A percentile compares a stretch with the other conserved stretches of the same genome.
Evolutionary conservation across 192 early-diverging fungal genomes (phyloP).

Genomic region (Cladochytrium replicatum): DNA sequence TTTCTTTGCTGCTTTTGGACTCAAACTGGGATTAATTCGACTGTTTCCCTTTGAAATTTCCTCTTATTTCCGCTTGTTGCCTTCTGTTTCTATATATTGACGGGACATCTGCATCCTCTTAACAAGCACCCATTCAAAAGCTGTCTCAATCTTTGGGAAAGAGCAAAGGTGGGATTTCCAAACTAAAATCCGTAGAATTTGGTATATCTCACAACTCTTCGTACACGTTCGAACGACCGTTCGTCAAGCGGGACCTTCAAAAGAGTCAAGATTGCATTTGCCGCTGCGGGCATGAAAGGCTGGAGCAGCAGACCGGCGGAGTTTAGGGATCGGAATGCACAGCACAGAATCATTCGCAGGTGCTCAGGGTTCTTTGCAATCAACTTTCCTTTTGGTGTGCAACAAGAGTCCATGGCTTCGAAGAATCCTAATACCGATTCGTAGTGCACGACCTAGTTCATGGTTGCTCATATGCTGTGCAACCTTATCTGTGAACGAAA

Average conservation of each 20-base stretch:
- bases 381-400: slow-evolving; percentile 12
- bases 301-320: slow-evolving; percentile 64
- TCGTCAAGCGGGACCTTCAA: slow-evolving; percentile 46
- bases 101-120: too few relatives aligned
- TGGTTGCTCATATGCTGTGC: slow-evolving; percentile 37
- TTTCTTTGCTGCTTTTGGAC: too few relatives aligned
- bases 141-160: too few relatives aligned
- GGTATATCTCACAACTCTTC: too few relatives aligned
- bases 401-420: slow-evolving; percentile 73
- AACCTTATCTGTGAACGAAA: slow-evolving; percentile 52
- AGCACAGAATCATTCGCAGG: slow-evolving; percentile 58
- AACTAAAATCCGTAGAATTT: too few relatives aligned
- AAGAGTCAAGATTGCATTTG: slow-evolving; percentile 50
- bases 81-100: too few relatives aligned
- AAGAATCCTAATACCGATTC: slow-evolving; percentile 63
- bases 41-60: too few relatives aligned
- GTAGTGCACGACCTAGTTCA: slow-evolving; percentile 54
- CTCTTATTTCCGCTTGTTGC: too few relatives aligned
- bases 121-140: too few relatives aligned
- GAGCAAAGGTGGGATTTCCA: too few relatives aligned
- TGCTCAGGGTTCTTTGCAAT: slow-evolving; percentile 17
- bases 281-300: slow-evolving; percentile 79
- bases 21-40: too few relatives aligned
- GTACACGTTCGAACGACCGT: slow-evolving; percentile 51
- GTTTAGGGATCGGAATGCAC: slow-evolving; percentile 65